These are phyloP conservation scores for Colletotrichum scovillei DNA, from an alignment of 2,329 filamentous ascomycete genomes.

Conservation along the genomic window DNA sequence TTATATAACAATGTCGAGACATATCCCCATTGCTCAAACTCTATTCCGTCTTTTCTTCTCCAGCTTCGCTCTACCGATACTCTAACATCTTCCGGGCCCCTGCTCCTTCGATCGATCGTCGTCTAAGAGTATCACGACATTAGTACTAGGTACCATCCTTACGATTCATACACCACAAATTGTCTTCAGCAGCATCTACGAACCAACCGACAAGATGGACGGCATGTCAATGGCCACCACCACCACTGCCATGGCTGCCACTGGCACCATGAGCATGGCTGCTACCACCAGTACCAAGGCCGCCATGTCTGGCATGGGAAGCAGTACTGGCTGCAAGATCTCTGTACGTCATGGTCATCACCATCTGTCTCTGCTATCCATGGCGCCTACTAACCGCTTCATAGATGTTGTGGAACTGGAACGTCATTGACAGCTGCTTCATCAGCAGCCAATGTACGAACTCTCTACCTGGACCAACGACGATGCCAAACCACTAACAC, in stretches of 20 bases:
- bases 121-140: background rate
- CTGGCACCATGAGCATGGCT: conserved; percentile 28
- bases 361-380: conserved; percentile 2
- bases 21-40: background rate
- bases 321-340: conserved; percentile 51
- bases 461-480: background rate
- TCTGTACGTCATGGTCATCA: conserved; percentile 46
- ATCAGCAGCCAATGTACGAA: conserved; percentile 56
- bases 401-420: conserved; percentile 86
- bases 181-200: background rate
- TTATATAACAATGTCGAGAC: conserved; percentile 5
- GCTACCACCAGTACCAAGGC: conserved; percentile 24
- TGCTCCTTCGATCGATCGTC: conserved; percentile 1
- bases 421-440: conserved; percentile 79
- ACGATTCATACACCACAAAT: background rate
- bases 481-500: background rate
- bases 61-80: background rate
- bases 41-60: background rate
- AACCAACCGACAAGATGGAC: conserved; percentile 5
- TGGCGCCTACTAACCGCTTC: conserved; percentile 12
- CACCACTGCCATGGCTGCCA: conserved; percentile 29
- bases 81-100: background rate
- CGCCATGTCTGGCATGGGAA: conserved; percentile 39
- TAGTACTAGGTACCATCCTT: background rate
- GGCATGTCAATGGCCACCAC: conserved; percentile 25